Evolutionary conservation across 176 grass and related monocot genomes (phyloP), one percentile per base, ranked within the genome.

Genomic region (Juncus effusus): DNA sequence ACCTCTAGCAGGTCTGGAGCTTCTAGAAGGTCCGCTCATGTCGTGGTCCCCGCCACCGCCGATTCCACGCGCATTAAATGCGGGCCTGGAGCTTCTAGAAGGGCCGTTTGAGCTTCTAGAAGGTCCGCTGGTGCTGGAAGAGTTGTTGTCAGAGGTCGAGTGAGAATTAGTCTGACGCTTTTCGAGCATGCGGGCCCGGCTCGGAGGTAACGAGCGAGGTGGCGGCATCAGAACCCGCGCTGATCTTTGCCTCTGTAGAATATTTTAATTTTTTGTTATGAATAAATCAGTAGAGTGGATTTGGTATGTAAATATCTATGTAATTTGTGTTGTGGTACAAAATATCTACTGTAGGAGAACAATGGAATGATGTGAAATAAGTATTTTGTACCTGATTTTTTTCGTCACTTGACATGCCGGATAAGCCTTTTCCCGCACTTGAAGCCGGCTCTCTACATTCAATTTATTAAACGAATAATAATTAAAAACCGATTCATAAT

Each of bases 211-310:
- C 35, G 83, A 85, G 38, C 83, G 78, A 83, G 95, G 95, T 7
- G 95, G 95, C 36, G 95, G 95, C 89, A 99, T 99, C 78, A 99
- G 86, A 73, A 85, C 83, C 73, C 89, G 80, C 73, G 83, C 95
- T 82, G 82, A 90, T 78, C 40, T 85, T 64, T 87, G 86, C 16
- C 81, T 82, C 95, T 99, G 80, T 61, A 76, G 54, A 28, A 28
- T 28, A 28, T 28, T 28, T 28, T 1, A 28, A 28, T 28, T 28
- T 28, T 28, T 28, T 28, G 19, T 28, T 28, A 28, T 28, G 19
- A 28, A 1, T 28, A 28, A 28, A 28, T 28, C 19, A 28, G 19
- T 28, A 28, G 19, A 28, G 19, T 28, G 19, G 19, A 28, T 28
- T 28, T 28, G 19, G 19, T 28, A 28, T 28, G 19, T 28, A 28